These are phyloP conservation scores for Apiotrichum sp. DNA, from an alignment of 1,284 basidiomycete genomes.

Conservation along the genomic window DNA sequence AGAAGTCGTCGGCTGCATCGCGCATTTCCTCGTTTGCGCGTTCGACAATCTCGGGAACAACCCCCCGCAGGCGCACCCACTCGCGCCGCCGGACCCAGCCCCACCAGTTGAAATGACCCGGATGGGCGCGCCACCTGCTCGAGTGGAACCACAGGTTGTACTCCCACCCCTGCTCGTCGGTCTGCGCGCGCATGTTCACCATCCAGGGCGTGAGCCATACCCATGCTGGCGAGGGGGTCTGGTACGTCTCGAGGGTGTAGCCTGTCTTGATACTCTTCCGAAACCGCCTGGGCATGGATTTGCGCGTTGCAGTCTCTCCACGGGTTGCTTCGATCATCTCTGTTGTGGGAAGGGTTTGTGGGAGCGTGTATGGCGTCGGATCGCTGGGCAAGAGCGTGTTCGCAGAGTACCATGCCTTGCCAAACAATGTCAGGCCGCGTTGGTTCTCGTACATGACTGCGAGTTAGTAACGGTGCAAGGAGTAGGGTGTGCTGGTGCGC, in stretches of 20 bases:
- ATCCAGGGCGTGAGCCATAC: conserved; percentile 46
- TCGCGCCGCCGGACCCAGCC: conserved; percentile 45
- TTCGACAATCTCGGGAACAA: conserved; percentile 2
- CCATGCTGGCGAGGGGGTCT: conserved; percentile 43
- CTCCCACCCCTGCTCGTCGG: conserved; percentile 47
- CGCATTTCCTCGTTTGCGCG: not conserved
- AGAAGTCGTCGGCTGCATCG: not conserved
- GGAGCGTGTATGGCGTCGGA: conserved; percentile 42
- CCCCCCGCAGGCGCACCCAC: conserved; percentile 39
- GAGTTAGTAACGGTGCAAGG: not conserved
- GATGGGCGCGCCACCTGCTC: conserved; percentile 34
- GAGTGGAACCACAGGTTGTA: conserved; percentile 45
- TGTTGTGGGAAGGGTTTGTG: conserved; percentile 7
- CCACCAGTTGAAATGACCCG: conserved; percentile 38
- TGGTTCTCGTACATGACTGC: conserved; percentile 48
- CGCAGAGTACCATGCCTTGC: conserved; percentile 43
- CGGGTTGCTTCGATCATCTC: conserved; percentile 9
- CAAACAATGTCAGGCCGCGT: conserved; percentile 41
- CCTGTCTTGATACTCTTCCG: conserved; percentile 36
- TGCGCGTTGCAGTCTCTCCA: not conserved
- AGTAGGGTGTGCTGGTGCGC: not conserved
- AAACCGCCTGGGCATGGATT: not conserved
- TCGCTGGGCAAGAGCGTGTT: conserved; percentile 41
- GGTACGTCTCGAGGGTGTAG: conserved; percentile 41
- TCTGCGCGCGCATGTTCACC: conserved; percentile 45